phyloP scores from a whole-genome alignment of 768 basidiomycete species.

The Xerocomellus chrysenteron region DNA sequence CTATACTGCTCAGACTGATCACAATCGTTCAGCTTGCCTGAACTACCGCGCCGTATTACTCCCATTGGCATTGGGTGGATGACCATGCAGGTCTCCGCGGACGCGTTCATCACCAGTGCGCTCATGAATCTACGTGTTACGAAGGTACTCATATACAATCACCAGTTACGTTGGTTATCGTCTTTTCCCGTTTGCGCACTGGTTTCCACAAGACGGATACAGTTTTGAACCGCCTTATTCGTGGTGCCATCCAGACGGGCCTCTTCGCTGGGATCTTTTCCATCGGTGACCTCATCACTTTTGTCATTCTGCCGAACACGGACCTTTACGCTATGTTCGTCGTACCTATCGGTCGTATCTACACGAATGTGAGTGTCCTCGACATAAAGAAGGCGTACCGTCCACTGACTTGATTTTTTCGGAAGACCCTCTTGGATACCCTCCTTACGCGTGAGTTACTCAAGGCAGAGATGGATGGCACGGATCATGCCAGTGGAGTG shows the following conservation, averaged over 20 bases:
- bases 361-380: constrained; percentile 42
- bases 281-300: constrained; percentile 9
- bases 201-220: background rate
- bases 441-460: constrained; percentile 9
- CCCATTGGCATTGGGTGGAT: constrained; percentile 48
- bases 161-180: background rate
- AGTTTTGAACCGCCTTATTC: background rate
- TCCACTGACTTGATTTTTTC: background rate
- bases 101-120: constrained; percentile 30
- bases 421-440: constrained; percentile 14
- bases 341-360: constrained; percentile 39
- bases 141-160: background rate
- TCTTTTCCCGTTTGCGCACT: background rate
- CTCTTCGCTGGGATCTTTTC: background rate
- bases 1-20: background rate
- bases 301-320: constrained; percentile 29
- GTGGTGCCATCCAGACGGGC: background rate
- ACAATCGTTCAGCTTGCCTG: constrained; percentile 32
- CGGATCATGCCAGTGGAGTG: background rate
- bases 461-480: background rate
- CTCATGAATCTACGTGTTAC: too few relatives aligned
- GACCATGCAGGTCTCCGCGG: constrained; percentile 43
- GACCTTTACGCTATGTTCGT: constrained; percentile 40
- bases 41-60: constrained; percentile 39
- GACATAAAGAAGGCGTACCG: background rate